Base-by-base conservation (phyloP, 495 filamentous ascomycete species). In the Aspergillus bridgeri region DNA sequence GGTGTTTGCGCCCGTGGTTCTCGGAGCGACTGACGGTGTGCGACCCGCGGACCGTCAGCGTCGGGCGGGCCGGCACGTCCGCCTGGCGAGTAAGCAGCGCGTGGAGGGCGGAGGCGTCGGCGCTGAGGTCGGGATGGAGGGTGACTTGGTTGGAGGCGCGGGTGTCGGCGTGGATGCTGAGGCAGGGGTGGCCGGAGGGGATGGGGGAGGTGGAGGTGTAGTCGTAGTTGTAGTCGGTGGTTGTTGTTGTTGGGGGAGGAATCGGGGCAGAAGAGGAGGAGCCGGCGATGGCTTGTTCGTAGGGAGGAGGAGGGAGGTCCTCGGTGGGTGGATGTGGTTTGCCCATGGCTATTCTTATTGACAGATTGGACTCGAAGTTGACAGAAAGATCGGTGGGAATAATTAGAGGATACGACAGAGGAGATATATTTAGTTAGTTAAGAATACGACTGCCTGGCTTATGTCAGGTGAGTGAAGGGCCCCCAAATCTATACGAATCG, bases 51-150 rank as follows among this genome's bases (percentile, higher is more conserved):
- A 79, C 54, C 33, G 48, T 49, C n/a, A 79, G 65, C 6, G 65
- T 57, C 13, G 73, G 75, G 1, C 71, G 74, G 7, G 70, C 67
- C 0, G 76, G 76, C 19, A 75, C 60, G 38, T 57, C 66, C 13
- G 69, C 66, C 56, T 79, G 73, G 19, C 59, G 57, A 25, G 45
- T 44, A 49, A 77, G 63, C 8, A 67, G 53, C 20, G 53, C 20
- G 58, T 66, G 64, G 21, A 79, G 67, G 17, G 54, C 56, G 23
- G 58, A 42, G 27, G 63, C 45, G 33, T 70, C 53, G 15, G 20
- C 27, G 21, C 68, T 74, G 19, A 73, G 63, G 20, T 5, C 29
- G 7, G 72, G 68, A 13, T 57, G 46, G 42, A 74, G 61, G 3
- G 65, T 68, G 25, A 70, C 59, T n/a, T 62, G 61, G 22, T 60